Conservation (phyloP, 176 grass and related monocot genomes). For the Aegilops umbellulata region DNA sequence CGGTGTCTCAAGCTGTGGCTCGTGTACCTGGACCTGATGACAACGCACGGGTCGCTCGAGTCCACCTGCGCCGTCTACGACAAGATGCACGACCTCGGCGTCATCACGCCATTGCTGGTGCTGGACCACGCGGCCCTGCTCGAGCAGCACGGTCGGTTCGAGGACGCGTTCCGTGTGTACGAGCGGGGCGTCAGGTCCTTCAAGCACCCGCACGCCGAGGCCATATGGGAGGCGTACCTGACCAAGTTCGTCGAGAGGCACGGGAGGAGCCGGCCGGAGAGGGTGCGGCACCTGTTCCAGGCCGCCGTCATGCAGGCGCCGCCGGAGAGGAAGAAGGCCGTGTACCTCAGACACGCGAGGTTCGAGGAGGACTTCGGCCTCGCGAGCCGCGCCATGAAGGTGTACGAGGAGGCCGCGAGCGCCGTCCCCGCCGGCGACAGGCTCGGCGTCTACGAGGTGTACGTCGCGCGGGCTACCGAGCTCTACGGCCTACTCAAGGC, state of each 20-base stretch:
- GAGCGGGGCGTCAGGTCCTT: conserved; percentile 63
- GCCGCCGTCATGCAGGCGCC: conserved; percentile 53
- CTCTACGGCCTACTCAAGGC: conserved; percentile 48
- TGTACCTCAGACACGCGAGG: conserved; percentile 63
- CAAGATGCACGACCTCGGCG: conserved; percentile 55
- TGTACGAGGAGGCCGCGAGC: conserved; percentile 56
- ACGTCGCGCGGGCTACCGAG: conserved; percentile 48
- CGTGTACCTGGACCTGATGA: conserved; percentile 70
- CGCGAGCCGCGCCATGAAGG: conserved; percentile 57
- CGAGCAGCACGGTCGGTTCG: conserved; percentile 50
- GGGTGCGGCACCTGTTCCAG: conserved; percentile 66
- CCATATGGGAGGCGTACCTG: conserved; percentile 72
- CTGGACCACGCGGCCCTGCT: conserved; percentile 61
- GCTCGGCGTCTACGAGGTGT: conserved; percentile 66
- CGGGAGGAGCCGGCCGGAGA: conserved; percentile 48
- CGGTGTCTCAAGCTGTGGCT: conserved; percentile 64
- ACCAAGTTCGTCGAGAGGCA: conserved; percentile 59
- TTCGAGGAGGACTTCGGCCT: conserved; percentile 75
- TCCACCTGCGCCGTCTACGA: conserved; percentile 64
- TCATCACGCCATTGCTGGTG: conserved; percentile 59
- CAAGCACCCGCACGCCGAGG: conserved; percentile 61
- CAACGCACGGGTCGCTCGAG: conserved; percentile 46
- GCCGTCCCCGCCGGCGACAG: conserved; percentile 49
- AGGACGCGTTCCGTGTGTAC: conserved; percentile 80
- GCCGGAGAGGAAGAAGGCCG: conserved; percentile 39